These are phyloP conservation scores for Globisporangium iwayamae DNA, from an alignment of 352 stramenopile genomes.

Conservation along the genomic window DNA sequence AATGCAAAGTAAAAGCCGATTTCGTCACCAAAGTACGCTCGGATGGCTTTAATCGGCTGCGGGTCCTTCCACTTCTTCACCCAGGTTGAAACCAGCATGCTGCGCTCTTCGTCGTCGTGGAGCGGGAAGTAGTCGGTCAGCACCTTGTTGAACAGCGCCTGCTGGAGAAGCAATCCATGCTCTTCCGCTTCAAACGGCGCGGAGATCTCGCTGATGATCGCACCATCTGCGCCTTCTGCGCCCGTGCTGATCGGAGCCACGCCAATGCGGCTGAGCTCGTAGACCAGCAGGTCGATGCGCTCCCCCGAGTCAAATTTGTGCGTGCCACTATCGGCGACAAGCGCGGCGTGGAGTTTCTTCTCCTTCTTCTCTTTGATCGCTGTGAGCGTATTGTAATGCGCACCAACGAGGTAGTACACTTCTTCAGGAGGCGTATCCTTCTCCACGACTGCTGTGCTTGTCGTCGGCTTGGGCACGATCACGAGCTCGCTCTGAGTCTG, in stretches of 20 bases:
- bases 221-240: slow-evolving; percentile 7
- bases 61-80: slow-evolving; percentile 63
- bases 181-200: slow-evolving; percentile 63
- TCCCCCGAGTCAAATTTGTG: slow-evolving; percentile 67
- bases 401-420: slow-evolving; percentile 57
- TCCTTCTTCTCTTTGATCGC: slow-evolving; percentile 62
- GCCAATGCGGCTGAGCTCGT: slow-evolving; percentile 54
- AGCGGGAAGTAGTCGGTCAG: slow-evolving; percentile 72
- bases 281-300: slow-evolving; percentile 73
- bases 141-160: slow-evolving; percentile 62
- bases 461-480: slow-evolving; percentile 39
- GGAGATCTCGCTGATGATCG: slow-evolving; percentile 24
- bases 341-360: slow-evolving; percentile 35
- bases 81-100: slow-evolving; percentile 61
- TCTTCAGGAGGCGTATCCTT: slow-evolving; percentile 19
- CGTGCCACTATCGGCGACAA: slow-evolving; percentile 36
- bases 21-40: slow-evolving; percentile 82
- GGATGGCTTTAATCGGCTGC: slow-evolving; percentile 58
- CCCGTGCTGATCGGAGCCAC: slow-evolving; percentile 25
- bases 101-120: slow-evolving; percentile 70
- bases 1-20: slow-evolving; percentile 99
- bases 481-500: slow-evolving; percentile 55
- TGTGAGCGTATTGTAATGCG: slow-evolving; percentile 38
- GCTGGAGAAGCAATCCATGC: slow-evolving; percentile 60
- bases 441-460: slow-evolving; percentile 27